These are phyloP conservation scores for Stagonosporopsis rhizophila DNA, from an alignment of 2,329 filamentous ascomycete species.

Conservation along the genomic window DNA sequence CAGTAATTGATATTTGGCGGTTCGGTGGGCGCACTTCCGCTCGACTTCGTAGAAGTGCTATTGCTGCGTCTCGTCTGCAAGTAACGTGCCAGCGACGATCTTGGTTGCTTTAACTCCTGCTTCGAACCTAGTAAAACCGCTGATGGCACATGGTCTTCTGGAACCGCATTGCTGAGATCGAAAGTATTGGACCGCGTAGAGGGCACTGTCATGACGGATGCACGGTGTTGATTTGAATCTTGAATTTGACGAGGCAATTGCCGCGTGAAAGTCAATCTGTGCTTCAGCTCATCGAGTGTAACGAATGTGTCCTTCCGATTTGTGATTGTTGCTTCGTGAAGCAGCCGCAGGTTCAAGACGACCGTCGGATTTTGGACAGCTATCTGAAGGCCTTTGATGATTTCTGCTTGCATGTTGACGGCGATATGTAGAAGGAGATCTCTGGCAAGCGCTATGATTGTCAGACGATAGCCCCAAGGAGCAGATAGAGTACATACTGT, in stretches of 20 bases:
- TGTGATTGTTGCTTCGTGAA: constrained; percentile 49
- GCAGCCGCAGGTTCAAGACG: constrained; percentile 42
- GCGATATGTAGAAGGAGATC: constrained; percentile 49
- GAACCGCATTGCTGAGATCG: constrained; percentile 11
- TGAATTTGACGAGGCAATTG: constrained; percentile 30
- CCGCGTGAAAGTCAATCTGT: constrained; percentile 40
- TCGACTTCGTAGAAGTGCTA: constrained; percentile 15
- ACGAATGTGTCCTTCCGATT: constrained; percentile 45
- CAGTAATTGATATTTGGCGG: constrained; percentile 26
- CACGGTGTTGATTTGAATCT: constrained; percentile 6
- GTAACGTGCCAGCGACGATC: constrained; percentile 33
- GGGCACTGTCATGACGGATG: constrained; percentile 22
- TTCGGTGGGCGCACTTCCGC: constrained; percentile 10
- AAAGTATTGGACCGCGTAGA: constrained; percentile 24
- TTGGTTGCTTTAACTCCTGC: constrained; percentile 21
- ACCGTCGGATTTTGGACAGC: constrained; percentile 43
- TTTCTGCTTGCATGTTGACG: constrained; percentile 45
- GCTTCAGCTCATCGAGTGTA: constrained; percentile 48
- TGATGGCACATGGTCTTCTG: constrained; percentile 27
- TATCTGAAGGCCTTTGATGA: constrained; percentile 50
- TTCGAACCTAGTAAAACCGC: constrained; percentile 28
- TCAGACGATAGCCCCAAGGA: not conserved
- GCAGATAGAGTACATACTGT: constrained; percentile 39
- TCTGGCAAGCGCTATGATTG: constrained; percentile 41
- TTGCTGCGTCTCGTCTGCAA: constrained; percentile 30